Percentiles rank a stretch among this genome's conserved stretches.
Evolutionary conservation across 352 stramenopile genomes (phyloP).

Genomic region (Pythium sukuiense): DNA sequence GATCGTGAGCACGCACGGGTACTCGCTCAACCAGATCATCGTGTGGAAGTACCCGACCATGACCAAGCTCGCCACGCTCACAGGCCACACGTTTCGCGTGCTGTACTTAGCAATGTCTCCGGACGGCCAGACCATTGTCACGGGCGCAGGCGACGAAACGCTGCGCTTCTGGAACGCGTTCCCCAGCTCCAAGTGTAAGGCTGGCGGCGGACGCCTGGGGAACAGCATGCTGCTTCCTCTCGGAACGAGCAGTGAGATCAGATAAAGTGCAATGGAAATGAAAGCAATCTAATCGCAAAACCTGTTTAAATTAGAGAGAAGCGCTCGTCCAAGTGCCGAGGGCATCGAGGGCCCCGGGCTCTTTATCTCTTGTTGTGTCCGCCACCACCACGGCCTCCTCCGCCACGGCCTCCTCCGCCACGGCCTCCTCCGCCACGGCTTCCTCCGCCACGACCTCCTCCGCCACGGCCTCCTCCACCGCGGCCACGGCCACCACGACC

Average conservation of each 20-base stretch:
- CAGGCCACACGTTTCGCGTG: conserved; percentile 95
- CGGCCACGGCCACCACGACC: conserved; percentile 11
- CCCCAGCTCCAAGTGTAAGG: conserved; percentile 71
- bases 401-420: conserved; percentile 30
- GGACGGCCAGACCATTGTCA: conserved; percentile 97
- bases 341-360: background rate
- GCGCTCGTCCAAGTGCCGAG: background rate
- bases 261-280: conserved; percentile 29
- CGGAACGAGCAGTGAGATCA: conserved; percentile 56
- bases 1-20: conserved; percentile 98
- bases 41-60: conserved; percentile 97
- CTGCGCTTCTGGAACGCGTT: conserved; percentile 98
- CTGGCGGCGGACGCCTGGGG: conserved; percentile 43
- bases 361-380: conserved; percentile 20
- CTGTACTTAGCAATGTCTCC: conserved; percentile 97
- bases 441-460: conserved; percentile 10
- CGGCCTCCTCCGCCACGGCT: conserved; percentile 23
- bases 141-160: conserved; percentile 96
- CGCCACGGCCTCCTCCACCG: conserved; percentile 15
- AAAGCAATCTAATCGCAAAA: conserved; percentile 1
- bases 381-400: conserved; percentile 30
- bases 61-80: conserved; percentile 96
- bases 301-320: conserved; percentile 22
- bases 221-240: conserved; percentile 59
- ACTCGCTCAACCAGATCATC: conserved; percentile 98